Evolutionary conservation across 1,284 basidiomycete species (phyloP).

Genomic region (Coriolopsis trogii): DNA sequence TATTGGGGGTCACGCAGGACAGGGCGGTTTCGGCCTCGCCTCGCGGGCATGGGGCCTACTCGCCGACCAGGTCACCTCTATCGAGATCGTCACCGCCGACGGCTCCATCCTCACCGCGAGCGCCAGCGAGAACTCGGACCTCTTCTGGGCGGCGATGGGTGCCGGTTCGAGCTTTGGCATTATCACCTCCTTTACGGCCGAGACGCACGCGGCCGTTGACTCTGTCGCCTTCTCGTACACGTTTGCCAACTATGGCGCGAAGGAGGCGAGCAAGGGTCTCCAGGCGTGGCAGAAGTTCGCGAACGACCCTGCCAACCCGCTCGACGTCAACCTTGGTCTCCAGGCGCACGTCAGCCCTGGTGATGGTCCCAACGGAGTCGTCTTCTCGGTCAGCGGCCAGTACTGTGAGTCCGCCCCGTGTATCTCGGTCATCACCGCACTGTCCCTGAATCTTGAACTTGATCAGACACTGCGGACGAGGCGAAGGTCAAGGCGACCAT

Average conservation of each 20-base stretch:
- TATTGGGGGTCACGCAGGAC: conserved; percentile 9
- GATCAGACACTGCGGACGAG: conserved; percentile 4
- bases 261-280: conserved; percentile 8
- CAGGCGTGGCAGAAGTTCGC: conserved; percentile 13
- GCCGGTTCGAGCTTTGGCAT: conserved; percentile 46
- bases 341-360: conserved; percentile 4
- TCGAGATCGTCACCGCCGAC: conserved; percentile 47
- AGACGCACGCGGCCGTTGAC: conserved; percentile 5
- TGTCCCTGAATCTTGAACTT: not conserved
- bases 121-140: conserved; percentile 37
- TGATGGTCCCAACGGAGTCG: not conserved
- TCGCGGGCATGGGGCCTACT: conserved; percentile 12
- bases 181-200: conserved; percentile 38
- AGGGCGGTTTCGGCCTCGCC: conserved; percentile 11
- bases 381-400: conserved; percentile 5
- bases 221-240: conserved; percentile 10
- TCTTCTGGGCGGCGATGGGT: conserved; percentile 46
- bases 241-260: conserved; percentile 5
- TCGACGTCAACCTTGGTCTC: conserved; percentile 7
- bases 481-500: conserved; percentile 14
- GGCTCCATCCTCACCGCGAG: conserved; percentile 48
- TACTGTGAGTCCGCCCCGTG: conserved; percentile 3
- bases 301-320: conserved; percentile 1
- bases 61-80: conserved; percentile 3
- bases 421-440: too few species aligned